A percentile compares a stretch with the other conserved stretches of the same genome.
Conservation (phyloP, 2,329 filamentous ascomycete species). For the Venturia asperata region DNA sequence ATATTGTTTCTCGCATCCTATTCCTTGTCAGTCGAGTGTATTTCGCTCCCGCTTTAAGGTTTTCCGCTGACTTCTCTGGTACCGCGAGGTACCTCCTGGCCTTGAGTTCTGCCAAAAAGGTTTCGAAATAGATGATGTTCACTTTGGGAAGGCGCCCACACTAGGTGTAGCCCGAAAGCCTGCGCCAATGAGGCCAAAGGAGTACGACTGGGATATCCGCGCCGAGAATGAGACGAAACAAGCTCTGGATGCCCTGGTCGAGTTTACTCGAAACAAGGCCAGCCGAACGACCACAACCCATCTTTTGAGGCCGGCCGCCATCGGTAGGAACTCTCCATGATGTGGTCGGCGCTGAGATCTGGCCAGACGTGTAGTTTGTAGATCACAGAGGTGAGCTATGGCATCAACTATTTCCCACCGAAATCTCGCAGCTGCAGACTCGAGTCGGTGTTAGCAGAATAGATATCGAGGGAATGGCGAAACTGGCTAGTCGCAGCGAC, state of each 20-base stretch:
- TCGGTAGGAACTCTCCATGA: not conserved
- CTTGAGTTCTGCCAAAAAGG: not conserved
- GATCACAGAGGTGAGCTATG: not conserved
- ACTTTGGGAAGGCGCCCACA: not conserved
- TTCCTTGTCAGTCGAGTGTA: not conserved
- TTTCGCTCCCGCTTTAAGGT: not conserved
- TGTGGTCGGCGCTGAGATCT: not conserved
- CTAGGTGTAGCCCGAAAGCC: not conserved
- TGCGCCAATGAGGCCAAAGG: not conserved
- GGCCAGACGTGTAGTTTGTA: not conserved
- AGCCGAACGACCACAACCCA: not conserved
- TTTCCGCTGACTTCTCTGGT: not conserved
- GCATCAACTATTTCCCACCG: not conserved
- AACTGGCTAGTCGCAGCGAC: too few relatives aligned
- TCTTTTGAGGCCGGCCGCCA: not conserved
- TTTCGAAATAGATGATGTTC: not conserved
- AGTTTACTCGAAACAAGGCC: not conserved
- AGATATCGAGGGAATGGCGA: too few relatives aligned
- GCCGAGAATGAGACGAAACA: slow-evolving; percentile 2
- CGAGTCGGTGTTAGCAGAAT: not conserved
- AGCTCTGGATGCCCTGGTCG: not conserved
- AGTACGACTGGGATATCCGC: not conserved
- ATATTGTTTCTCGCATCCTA: not conserved
- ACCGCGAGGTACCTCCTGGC: not conserved
- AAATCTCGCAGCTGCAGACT: not conserved